Base-by-base conservation (phyloP, 2,329 filamentous ascomycete genomes). In the Trichoderma atroviride region DNA sequence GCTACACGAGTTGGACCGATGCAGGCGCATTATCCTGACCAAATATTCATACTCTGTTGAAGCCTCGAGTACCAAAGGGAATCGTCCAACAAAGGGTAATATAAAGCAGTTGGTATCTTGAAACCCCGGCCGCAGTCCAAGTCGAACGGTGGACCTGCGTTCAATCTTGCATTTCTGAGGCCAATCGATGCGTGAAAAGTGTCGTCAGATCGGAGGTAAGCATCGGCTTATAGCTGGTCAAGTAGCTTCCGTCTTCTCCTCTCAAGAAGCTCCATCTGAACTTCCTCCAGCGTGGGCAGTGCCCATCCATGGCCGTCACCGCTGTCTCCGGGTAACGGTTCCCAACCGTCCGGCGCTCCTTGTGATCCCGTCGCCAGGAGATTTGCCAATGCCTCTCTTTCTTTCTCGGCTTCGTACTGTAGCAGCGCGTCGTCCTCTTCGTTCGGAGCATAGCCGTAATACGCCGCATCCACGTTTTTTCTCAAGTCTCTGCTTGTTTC, bases 401-500 rank as follows among this genome's bases (percentile, higher is more conserved):
- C 96, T 82, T 94, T 96, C 76, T 88, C 84, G 57, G 83, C 86
- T 84, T 99, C 96, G 78, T 96, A 97, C 63, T 84, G 88, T 72
- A 97, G 79, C 76, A 98, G 78, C 57, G 86, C 88, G 0, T 91
- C 92, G 78, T 97, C 93, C 80, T 98, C 96, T 79, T 98, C 94
- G 74, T 94, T 93, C 9, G 94, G 86, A 71, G 94, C 94, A 79
- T 97, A 99, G 52, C 96, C 96, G 79, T 97, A 99, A 80, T 99
- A 99, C 37, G 90, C 91, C 14, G 96, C 96, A 81, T 99, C 93
- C 10, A 99, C 94, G 74, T 90, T 88, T 81, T 88, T 89, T 71
- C 90, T 82, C 74, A 94, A 78, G 74, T 93, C 92, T 62, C 89
- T 88, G 74, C 91, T 85, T 71, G 87, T 86, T 76, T 93, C 91